phyloP scores from a whole-genome alignment of 2,329 filamentous ascomycete species.

The Epichloe coenophiala region DNA sequence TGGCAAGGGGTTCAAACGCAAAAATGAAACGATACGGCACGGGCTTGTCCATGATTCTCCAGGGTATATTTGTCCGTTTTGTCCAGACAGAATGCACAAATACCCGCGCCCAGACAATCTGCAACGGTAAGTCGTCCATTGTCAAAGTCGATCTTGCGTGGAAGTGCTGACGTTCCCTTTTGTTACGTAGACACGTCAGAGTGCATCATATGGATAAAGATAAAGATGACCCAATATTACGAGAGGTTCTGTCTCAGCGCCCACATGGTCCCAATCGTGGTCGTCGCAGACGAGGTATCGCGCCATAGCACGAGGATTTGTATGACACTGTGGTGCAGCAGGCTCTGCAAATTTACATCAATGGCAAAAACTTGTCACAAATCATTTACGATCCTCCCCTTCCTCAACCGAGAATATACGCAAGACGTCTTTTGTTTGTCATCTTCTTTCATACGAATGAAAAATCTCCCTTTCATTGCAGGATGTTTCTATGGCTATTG shows the following conservation, averaged over 20 bases:
- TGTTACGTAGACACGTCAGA: slow-evolving; percentile 60
- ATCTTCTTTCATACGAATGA: background rate
- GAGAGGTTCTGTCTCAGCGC: slow-evolving; percentile 75
- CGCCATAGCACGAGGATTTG: slow-evolving; percentile 11
- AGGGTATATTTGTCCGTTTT: slow-evolving; percentile 93
- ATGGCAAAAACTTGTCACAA: background rate
- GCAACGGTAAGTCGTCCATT: slow-evolving; percentile 55
- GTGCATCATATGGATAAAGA: slow-evolving; percentile 85
- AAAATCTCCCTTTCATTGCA: background rate
- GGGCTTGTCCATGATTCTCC: slow-evolving; percentile 89
- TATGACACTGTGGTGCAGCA: background rate
- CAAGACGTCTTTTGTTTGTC: background rate
- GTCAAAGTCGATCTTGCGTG: background rate
- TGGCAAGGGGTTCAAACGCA: slow-evolving; percentile 57
- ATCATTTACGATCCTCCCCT: background rate
- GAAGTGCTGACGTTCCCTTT: slow-evolving; percentile 5
- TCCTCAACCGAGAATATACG: background rate
- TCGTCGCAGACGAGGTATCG: slow-evolving; percentile 51
- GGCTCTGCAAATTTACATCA: background rate
- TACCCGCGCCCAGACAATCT: slow-evolving; percentile 94
- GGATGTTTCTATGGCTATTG: background rate
- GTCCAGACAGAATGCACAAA: slow-evolving; percentile 81
- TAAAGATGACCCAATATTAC: slow-evolving; percentile 69
- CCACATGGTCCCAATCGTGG: slow-evolving; percentile 74
- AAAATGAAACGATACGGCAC: slow-evolving; percentile 61